Base-by-base conservation (phyloP, 2,329 filamentous ascomycete genomes). In the Fusarium gaditjirri region DNA sequence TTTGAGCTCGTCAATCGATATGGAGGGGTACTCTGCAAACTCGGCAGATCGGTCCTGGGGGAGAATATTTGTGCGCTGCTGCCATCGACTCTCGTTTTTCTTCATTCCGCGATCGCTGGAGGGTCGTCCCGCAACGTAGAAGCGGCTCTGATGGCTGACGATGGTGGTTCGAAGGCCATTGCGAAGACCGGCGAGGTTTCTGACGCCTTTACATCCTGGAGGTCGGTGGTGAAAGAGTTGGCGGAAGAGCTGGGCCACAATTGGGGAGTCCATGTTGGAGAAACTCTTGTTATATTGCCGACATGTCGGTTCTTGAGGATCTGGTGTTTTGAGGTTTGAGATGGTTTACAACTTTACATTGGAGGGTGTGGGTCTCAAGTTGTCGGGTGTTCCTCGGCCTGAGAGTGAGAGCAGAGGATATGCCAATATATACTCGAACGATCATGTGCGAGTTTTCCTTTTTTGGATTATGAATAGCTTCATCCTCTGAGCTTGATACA, bases 1-100 rank as follows among this genome's bases (percentile, higher is more conserved):
- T 74, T 92, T 91, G 74, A 99, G 84, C 69, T 94, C 91, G 72
- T 92, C 87, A n/a, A 94, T 89, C 13, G 94, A 97, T 53, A 99
- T 92, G 79, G 92, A 90, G 1, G 96, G 95, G 78, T 94, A 97
- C 77, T 89, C 87, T 68, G 90, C 88, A 80, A 95, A 95, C 81
- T 98, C 95, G 50, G 93, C 90, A 5, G 88, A 87, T 81, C 94
- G 91, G 79, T 99, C 94, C 61, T 88, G 85, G 1, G 93, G 90
- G 65, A 96, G 91, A 25, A 94, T 83, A 70, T 93, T 89, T 33
- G 88, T 92, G 67, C 95, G 87, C 80, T 97, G 95, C 83, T 95
- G 93, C 96, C 96, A 98, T 76, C 91, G 86, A 82, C 89, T 92
- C 79, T 93, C 92, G 75, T 87, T 88, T 53, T 81, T 80, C 74